Percentiles rank a stretch among this genome's conserved stretches.
Conservation (phyloP, 1,139 yeast species). For the Geotrichum reessii region DNA sequence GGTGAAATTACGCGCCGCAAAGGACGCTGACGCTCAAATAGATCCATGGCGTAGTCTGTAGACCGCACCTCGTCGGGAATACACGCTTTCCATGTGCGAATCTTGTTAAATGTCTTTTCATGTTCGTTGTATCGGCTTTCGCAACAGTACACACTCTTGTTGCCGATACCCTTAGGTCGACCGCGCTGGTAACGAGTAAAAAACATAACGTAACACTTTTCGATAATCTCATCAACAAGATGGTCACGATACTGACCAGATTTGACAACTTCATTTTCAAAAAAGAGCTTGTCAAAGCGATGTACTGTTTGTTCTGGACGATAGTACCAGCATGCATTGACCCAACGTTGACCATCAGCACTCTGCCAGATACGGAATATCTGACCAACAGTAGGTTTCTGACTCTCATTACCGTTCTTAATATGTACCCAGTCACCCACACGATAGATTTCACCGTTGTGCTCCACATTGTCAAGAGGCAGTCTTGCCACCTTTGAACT, state of each 20-base stretch:
- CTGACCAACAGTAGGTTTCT: slow-evolving; percentile 90
- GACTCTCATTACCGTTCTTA: slow-evolving; percentile 77
- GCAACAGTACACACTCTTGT: slow-evolving; percentile 76
- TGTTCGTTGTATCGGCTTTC: slow-evolving; percentile 90
- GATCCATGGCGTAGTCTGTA: slow-evolving; percentile 67
- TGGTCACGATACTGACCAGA: slow-evolving; percentile 97
- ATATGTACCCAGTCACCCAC: slow-evolving; percentile 96
- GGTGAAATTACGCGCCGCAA: slow-evolving; percentile 76
- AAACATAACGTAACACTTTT: slow-evolving; percentile 91
- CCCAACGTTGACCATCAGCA: slow-evolving; percentile 73
- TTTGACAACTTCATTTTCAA: slow-evolving; percentile 90
- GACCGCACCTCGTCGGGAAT: slow-evolving; percentile 94
- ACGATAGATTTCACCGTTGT: slow-evolving; percentile 64
- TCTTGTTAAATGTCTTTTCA: slow-evolving; percentile 85
- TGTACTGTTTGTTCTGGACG: slow-evolving; percentile 98
- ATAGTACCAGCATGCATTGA: slow-evolving; percentile 96
- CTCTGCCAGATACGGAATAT: slow-evolving; percentile 88
- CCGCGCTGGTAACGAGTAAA: slow-evolving; percentile 93
- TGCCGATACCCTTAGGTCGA: slow-evolving; percentile 70
- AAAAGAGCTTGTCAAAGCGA: slow-evolving; percentile 79
- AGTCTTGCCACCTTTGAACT: slow-evolving; percentile 52
- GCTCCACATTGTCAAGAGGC: slow-evolving; percentile 70
- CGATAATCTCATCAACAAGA: slow-evolving; percentile 76
- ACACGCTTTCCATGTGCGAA: slow-evolving; percentile 98
- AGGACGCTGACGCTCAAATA: slow-evolving; percentile 44